These are phyloP conservation scores for Closterium sp. DNA, from an alignment of 139 green algal genomes.

Conservation along the genomic window DNA sequence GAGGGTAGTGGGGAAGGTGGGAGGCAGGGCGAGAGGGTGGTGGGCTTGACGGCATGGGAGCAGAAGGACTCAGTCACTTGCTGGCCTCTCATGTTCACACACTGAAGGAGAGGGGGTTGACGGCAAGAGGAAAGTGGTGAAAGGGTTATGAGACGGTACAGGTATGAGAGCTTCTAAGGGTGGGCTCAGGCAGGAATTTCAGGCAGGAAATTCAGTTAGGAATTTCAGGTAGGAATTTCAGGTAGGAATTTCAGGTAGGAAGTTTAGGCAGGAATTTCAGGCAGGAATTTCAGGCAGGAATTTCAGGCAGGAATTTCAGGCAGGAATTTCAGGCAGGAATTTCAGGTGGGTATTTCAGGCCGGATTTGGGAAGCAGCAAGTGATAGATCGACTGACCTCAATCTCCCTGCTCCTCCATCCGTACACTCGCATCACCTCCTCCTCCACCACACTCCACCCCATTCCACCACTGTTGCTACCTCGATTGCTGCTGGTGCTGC, in stretches of 20 bases:
- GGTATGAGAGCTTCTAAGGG: too few species aligned
- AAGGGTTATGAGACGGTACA: too few species aligned
- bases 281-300: not conserved
- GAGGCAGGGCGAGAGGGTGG: not conserved
- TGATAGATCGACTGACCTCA: not conserved
- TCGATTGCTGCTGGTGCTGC: not conserved
- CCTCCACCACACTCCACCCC: slow-evolving; percentile 1
- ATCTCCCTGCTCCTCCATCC: not conserved
- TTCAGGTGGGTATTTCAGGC: too few species aligned
- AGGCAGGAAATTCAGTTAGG: too few species aligned
- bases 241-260: too few species aligned
- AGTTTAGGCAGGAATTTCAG: too few species aligned
- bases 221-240: not conserved
- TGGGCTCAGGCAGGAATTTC: too few species aligned
- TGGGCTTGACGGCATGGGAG: not conserved
- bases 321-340: not conserved
- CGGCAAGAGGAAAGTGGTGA: not conserved
- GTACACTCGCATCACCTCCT: not conserved
- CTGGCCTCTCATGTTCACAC: not conserved
- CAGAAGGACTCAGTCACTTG: not conserved
- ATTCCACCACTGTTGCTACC: not conserved
- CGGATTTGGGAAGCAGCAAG: not conserved
- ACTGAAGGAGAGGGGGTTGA: not conserved
- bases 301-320: not conserved
- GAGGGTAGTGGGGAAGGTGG: not conserved